Conservation (phyloP, 805 yeast species). For the Lipomyces lipofer region DNA sequence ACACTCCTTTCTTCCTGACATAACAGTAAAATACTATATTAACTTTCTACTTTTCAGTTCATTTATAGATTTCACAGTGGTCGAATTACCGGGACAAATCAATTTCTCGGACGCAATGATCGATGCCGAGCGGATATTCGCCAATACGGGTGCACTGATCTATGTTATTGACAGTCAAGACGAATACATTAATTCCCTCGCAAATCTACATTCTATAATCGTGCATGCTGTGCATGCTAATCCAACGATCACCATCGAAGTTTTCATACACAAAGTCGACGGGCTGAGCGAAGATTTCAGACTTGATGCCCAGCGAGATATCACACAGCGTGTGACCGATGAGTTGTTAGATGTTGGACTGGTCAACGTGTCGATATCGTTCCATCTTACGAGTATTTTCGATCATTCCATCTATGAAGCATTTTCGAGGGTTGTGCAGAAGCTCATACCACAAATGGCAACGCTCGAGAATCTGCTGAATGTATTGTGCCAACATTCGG, state of each 20-base stretch:
- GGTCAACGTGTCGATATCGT: conserved; percentile 87
- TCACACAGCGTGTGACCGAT: conserved; percentile 93
- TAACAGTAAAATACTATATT: background rate
- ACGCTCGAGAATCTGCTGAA: conserved; percentile 86
- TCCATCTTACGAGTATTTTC: conserved; percentile 88
- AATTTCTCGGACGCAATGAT: conserved; percentile 83
- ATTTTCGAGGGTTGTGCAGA: conserved; percentile 88
- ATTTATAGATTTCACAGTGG: conserved; percentile 79
- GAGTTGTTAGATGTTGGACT: conserved; percentile 85
- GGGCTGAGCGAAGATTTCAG: conserved; percentile 93
- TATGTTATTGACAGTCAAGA: conserved; percentile 89
- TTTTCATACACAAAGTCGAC: conserved; percentile 91
- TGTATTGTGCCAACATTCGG: conserved; percentile 81
- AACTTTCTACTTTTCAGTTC: conserved; percentile 45
- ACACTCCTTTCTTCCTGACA: too few relatives aligned
- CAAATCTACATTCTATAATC: conserved; percentile 82
- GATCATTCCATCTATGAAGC: conserved; percentile 97
- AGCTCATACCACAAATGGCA: conserved; percentile 84
- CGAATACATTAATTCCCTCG: conserved; percentile 88
- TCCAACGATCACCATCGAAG: conserved; percentile 85
- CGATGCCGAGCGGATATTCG: conserved; percentile 74
- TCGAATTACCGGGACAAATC: conserved; percentile 94
- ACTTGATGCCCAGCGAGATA: conserved; percentile 92
- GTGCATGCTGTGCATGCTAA: conserved; percentile 83
- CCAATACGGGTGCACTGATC: conserved; percentile 83